phyloP scores from a whole-genome alignment of 2,329 filamentous ascomycete genomes.

The Aspergillus candidus region DNA sequence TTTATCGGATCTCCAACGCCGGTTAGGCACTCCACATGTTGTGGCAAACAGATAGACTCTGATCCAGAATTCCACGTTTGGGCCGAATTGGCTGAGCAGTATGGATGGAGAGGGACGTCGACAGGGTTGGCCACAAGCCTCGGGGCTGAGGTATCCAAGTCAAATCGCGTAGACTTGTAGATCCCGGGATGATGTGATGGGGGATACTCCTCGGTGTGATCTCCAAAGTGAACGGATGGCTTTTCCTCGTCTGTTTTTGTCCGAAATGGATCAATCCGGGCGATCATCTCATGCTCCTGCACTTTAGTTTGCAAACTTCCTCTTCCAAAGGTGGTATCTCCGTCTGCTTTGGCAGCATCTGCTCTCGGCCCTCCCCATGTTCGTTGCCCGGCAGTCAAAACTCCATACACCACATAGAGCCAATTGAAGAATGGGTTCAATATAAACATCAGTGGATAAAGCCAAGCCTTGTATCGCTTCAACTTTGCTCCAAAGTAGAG shows the following conservation, averaged over 20 bases:
- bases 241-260: conserved; percentile 37
- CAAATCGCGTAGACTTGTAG: conserved; percentile 64
- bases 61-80: conserved; percentile 52
- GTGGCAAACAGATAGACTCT: conserved; percentile 60
- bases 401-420: conserved; percentile 96
- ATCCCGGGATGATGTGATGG: conserved; percentile 58
- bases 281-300: conserved; percentile 79
- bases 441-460: conserved; percentile 93
- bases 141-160: conserved; percentile 56
- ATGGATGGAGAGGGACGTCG: conserved; percentile 46
- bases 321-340: conserved; percentile 68
- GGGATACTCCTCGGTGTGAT: conserved; percentile 70
- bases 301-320: conserved; percentile 77
- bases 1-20: conserved; percentile 69
- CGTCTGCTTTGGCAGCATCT: conserved; percentile 76
- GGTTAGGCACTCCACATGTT: conserved; percentile 69
- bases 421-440: conserved; percentile 97
- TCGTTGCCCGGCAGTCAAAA: conserved; percentile 86
- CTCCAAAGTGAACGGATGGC: conserved; percentile 62
- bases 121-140: conserved; percentile 43
- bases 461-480: conserved; percentile 83
- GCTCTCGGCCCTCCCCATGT: conserved; percentile 94
- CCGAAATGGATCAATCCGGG: conserved; percentile 79
- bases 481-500: conserved; percentile 88
- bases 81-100: conserved; percentile 63